Conservation (phyloP, 2,329 filamentous ascomycete species). For the Nigrograna mackinnonii region DNA sequence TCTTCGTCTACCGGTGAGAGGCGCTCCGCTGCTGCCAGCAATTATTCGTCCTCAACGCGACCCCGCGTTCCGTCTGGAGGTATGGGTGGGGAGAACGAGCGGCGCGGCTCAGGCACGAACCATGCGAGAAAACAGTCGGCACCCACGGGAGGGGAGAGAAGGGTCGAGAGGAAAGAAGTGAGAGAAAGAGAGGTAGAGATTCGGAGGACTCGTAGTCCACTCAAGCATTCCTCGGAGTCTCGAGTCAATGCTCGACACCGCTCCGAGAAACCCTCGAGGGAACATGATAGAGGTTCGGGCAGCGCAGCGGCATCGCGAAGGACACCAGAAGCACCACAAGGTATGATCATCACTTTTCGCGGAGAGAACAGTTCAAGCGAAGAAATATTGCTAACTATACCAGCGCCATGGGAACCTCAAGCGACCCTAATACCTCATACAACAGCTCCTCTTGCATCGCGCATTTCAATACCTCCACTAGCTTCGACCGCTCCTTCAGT, state of each 20-base stretch:
- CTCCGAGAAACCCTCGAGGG: constrained; percentile 32
- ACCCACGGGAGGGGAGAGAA: constrained; percentile 29
- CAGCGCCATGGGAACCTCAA: constrained; percentile 74
- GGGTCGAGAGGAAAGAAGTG: constrained; percentile 39
- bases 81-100: constrained; percentile 29
- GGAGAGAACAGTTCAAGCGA: constrained; percentile 6
- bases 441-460: constrained; percentile 72
- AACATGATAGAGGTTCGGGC: constrained; percentile 24
- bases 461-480: constrained; percentile 64
- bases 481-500: constrained; percentile 69
- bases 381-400: constrained; percentile 16
- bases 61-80: constrained; percentile 37
- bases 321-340: constrained; percentile 25
- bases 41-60: constrained; percentile 34
- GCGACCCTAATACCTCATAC: constrained; percentile 73
- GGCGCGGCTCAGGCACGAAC: constrained; percentile 25
- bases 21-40: constrained; percentile 30
- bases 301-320: constrained; percentile 22
- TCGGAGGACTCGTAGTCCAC: constrained; percentile 38
- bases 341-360: constrained; percentile 8
- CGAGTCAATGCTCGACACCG: constrained; percentile 34
- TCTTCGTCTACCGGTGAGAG: constrained; percentile 32
- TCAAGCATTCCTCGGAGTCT: constrained; percentile 39
- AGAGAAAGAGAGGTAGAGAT: constrained; percentile 39
- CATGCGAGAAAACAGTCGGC: constrained; percentile 32